Evolutionary conservation across 2,329 filamentous ascomycete genomes (phyloP).

Genomic region (Aspergillus uvarum): DNA sequence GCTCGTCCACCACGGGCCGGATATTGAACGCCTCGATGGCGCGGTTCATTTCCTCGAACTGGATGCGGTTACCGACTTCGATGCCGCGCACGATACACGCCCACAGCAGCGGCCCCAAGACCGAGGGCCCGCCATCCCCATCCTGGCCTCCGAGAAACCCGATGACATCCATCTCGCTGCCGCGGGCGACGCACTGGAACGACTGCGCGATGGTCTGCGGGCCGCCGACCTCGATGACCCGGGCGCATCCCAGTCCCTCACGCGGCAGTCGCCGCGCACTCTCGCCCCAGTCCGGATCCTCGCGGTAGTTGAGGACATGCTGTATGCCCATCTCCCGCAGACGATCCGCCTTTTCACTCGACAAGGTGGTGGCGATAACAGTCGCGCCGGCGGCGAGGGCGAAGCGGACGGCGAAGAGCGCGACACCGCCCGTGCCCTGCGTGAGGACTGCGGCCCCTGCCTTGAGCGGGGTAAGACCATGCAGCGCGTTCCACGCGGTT

Average conservation of each 20-base stretch:
- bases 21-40: constrained; percentile 7
- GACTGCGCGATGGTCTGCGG: constrained; percentile 6
- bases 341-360: constrained; percentile 48
- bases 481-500: constrained; percentile 62
- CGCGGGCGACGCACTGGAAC: background rate
- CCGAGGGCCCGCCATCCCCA: background rate
- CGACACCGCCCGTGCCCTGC: constrained; percentile 55
- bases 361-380: constrained; percentile 59
- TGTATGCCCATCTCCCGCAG: constrained; percentile 56
- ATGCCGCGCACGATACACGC: constrained; percentile 3
- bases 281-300: constrained; percentile 27
- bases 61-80: background rate
- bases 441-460: constrained; percentile 32
- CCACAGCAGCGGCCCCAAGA: background rate
- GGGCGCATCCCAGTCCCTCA: constrained; percentile 11
- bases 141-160: background rate
- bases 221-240: constrained; percentile 5
- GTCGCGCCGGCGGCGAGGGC: constrained; percentile 52
- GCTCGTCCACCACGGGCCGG: constrained; percentile 4
- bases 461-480: constrained; percentile 41
- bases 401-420: constrained; percentile 44
- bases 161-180: constrained; percentile 1
- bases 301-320: constrained; percentile 58
- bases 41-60: constrained; percentile 1
- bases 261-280: constrained; percentile 25